Evolutionary conservation across 1,139 yeast species (phyloP).

Genomic region (Blastobotrys malaysiensis): DNA sequence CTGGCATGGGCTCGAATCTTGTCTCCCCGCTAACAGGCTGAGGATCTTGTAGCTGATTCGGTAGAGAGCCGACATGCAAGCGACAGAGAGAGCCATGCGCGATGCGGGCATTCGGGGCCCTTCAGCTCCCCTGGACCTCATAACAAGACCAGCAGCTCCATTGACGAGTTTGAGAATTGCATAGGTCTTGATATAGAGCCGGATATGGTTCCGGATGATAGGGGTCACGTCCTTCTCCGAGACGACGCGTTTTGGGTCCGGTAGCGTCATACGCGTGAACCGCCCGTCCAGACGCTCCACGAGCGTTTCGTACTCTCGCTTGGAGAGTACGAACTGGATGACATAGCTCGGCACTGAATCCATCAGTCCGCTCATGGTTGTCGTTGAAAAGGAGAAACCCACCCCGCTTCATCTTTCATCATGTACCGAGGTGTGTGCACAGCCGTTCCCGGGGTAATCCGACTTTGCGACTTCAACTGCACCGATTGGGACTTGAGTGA

Average conservation of each 20-base stretch:
- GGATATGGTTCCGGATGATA: constrained; percentile 25
- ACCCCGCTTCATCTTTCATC: neutral
- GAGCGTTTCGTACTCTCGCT: constrained; percentile 23
- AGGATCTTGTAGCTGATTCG: constrained; percentile 15
- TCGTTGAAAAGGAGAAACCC: neutral
- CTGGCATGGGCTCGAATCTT: constrained; percentile 5
- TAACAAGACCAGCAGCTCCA: constrained; percentile 15
- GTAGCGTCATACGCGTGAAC: constrained; percentile 12
- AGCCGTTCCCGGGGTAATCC: neutral
- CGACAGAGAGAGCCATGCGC: constrained; percentile 25
- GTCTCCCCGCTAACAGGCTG: constrained; percentile 9
- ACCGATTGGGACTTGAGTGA: no score
- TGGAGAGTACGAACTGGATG: constrained; percentile 26
- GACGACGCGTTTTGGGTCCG: neutral
- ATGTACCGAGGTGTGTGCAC: neutral
- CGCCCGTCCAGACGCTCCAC: constrained; percentile 13
- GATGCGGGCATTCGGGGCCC: constrained; percentile 13
- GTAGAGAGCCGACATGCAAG: constrained; percentile 28
- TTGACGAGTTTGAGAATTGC: constrained; percentile 23
- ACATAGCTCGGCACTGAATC: constrained; percentile 19
- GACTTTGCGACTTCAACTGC: neutral
- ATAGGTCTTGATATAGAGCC: constrained; percentile 28
- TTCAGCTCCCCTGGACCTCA: constrained; percentile 8
- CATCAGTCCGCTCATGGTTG: constrained; percentile 2
- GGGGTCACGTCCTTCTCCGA: neutral